A percentile compares a stretch with the other conserved stretches of the same genome.
Evolutionary conservation across 2,329 filamentous ascomycete species (phyloP).

Genomic region (Arthrocladium fulminans): DNA sequence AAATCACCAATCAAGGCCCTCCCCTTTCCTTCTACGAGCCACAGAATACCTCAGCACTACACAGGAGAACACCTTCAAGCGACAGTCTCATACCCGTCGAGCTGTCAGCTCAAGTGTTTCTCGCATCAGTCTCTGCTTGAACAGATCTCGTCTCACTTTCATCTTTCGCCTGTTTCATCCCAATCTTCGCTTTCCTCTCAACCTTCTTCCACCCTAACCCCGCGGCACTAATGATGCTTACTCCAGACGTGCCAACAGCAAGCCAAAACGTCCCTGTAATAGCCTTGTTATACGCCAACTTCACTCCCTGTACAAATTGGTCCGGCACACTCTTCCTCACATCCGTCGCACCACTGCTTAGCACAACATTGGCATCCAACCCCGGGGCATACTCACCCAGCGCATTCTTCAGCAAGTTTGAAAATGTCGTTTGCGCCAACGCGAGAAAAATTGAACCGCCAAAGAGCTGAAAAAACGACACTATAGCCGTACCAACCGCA

Average conservation of each 20-base stretch:
- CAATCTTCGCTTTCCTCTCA: slow-evolving; percentile 5
- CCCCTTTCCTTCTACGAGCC: too few relatives aligned
- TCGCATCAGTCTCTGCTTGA: too few relatives aligned
- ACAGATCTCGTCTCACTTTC: neutral
- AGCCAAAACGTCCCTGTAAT: slow-evolving; percentile 17
- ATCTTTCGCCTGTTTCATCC: slow-evolving; percentile 1
- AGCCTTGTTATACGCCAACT: slow-evolving; percentile 17
- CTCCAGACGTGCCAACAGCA: slow-evolving; percentile 9
- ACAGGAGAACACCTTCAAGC: too few relatives aligned
- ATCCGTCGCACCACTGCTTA: slow-evolving; percentile 14
- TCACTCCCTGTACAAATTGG: slow-evolving; percentile 7
- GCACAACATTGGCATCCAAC: slow-evolving; percentile 13
- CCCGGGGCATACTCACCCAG: slow-evolving; percentile 10
- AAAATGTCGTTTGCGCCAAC: slow-evolving; percentile 20
- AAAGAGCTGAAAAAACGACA: slow-evolving; percentile 21
- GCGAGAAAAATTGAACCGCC: slow-evolving; percentile 22
- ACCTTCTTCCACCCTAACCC: slow-evolving; percentile 15
- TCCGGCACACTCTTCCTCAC: slow-evolving; percentile 12
- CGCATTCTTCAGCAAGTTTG: slow-evolving; percentile 13
- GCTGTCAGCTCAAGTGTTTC: too few relatives aligned
- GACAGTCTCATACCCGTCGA: neutral
- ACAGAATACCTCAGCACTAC: too few relatives aligned
- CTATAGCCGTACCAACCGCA: slow-evolving; percentile 19
- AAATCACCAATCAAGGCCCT: too few relatives aligned
- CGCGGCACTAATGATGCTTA: slow-evolving; percentile 8